These are phyloP conservation scores for Entrophospora sp. DNA, from an alignment of 192 early-diverging fungal species.

Conservation along the genomic window DNA sequence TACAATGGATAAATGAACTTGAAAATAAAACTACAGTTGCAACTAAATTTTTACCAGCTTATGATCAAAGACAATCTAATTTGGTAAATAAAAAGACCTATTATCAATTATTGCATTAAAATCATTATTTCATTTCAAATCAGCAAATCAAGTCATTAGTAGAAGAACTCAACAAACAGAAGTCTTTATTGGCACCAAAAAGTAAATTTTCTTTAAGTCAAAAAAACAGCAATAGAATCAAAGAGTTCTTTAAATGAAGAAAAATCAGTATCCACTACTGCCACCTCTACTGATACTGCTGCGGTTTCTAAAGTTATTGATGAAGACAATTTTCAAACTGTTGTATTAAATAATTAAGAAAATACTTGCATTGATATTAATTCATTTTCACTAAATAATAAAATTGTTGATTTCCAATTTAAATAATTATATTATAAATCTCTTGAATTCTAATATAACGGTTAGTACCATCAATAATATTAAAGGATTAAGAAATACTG, in stretches of 20 bases:
- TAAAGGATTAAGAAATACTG: slow-evolving; percentile 46
- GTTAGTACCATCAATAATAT: slow-evolving; percentile 73
- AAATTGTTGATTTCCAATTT: slow-evolving; percentile 56
- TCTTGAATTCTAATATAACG: slow-evolving; percentile 36
- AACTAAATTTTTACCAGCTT: slow-evolving; percentile 51
- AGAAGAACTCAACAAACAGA: slow-evolving; percentile 27
- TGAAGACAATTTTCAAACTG: slow-evolving; percentile 21
- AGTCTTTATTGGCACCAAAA: slow-evolving; percentile 41
- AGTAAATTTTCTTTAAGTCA: slow-evolving; percentile 65
- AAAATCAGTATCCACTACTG: background rate
- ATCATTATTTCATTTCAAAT: no score
- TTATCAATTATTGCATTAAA: no score
- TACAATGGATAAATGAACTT: slow-evolving; percentile 43
- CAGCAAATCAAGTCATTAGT: slow-evolving; percentile 43
- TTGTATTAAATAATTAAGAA: slow-evolving; percentile 29
- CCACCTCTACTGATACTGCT: background rate
- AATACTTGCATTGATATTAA: slow-evolving; percentile 28
- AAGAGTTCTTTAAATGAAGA: background rate
- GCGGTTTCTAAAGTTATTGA: background rate
- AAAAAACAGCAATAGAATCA: slow-evolving; percentile 20
- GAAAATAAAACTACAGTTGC: slow-evolving; percentile 56
- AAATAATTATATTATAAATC: slow-evolving; percentile 52
- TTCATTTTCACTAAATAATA: slow-evolving; percentile 25
- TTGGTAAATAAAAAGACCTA: slow-evolving; percentile 27
- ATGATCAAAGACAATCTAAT: slow-evolving; percentile 56